Evolutionary conservation across 2,329 filamentous ascomycete genomes (phyloP), one percentile per base, ranked within the genome.

Genomic region (Botrytis aclada): DNA sequence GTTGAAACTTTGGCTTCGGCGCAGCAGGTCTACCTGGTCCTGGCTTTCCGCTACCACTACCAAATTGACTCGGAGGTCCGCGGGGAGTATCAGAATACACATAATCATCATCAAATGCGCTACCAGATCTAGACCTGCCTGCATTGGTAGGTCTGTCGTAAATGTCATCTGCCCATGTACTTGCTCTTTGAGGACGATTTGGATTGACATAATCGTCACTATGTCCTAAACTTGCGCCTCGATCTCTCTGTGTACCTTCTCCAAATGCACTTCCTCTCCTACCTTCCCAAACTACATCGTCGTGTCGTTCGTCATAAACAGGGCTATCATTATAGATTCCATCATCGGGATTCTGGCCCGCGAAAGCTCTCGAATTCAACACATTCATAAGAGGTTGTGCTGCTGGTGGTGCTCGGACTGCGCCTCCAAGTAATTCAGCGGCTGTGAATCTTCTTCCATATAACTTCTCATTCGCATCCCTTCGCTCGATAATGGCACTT

Each of bases 401-500:
- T 73, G 93, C 91, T 0, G 92, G 89, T 1, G 96, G 95, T 1
- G 94, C 89, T 60, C 90, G 88, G 56, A 98, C 88, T 47, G 88
- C 86, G 47, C 96, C 96, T 72, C 88, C 89, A 54, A 99, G 88
- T 62, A 99, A 88, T 81, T 97, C 92, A 75, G 87, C 85, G 22
- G 96, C 96, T 14, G 93, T 94, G 82, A 93, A 88, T 74, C 92
- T 89, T 73, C 91, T 89, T 75, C 93, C 93, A 82, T 99, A 99
- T 74, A 99, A 88, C 84, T 97, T 97, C 84, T 97, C 93, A 81
- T 99, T 99, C 78, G 96, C 96, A 83, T 99, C 96, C 84, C 94
- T 92, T 76, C 96, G 90, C 84, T 99, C 96, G 76, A 98, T 93
- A 76, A 99, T 91, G 70, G 93, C 94, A 75, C 92, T 95, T 34